Evolutionary conservation across 2,329 filamentous ascomycete genomes (phyloP), one percentile per base, ranked within the genome.

Genomic region (Pseudogymnoascus verrucosus): DNA sequence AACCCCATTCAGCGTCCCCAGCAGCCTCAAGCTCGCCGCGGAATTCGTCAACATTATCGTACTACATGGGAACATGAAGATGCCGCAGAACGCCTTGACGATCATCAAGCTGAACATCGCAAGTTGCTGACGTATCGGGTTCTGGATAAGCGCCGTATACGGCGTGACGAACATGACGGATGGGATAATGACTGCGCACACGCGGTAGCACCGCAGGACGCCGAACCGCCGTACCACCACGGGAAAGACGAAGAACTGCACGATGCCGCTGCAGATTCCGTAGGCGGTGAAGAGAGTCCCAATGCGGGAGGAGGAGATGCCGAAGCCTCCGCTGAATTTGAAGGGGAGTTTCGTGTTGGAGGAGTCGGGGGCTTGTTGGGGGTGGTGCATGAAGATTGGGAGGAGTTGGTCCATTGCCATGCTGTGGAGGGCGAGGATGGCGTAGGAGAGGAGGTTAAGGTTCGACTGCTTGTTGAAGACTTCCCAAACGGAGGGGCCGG

Each of bases 31-130:
- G 63, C 88, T 92, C 0, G 81, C 77, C 4, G 91, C 91, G 8
- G 88, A 91, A 76, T 97, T 97, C 28, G 93, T 97, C 39, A 98
- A 82, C 59, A 98, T 80, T 69, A 98, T 97, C 5, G 91, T 96
- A 26, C 84, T 88, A 71, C 90, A 95, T 0, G 95, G 93, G 73
- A 97, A 97, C 0, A 89, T 89, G 71, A 97, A 88, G 67, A 96
- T 95, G 65, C 87, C 86, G 40, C 83, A 84, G 63, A 89, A 82
- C 8, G 89, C 88, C 74, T 96, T 96, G 70, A 87, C 69, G 44
- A 90, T 75, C 79, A 97, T 86, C 39, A 96, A 77, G 0, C 76
- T 64, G 63, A 92, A 80, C 60, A 96, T 79, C n/a, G 78, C 82
- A 1, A 78, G 74, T 69, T 89, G 83, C 62, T 90, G 89, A 1